Evolutionary conservation across 345 rosid species (phyloP), one percentile per base, ranked within the genome.

Genomic region (Lepidium aucheri): DNA sequence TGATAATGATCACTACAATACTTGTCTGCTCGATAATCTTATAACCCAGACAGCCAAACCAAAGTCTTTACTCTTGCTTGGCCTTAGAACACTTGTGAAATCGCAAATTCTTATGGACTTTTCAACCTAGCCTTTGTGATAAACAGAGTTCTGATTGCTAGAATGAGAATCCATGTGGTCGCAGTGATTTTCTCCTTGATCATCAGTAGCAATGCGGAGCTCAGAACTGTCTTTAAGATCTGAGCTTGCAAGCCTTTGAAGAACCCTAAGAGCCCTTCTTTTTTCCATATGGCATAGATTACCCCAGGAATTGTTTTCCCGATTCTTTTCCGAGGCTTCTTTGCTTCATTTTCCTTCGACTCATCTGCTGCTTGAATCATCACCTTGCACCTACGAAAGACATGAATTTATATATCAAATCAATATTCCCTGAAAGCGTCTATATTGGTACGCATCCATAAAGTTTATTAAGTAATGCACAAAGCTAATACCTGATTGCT

Each of bases 151-250:
- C 81, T 71, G 54, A 86, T 64, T 2, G 92, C 92, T 16, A 93
- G 84, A 51, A 93, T 64, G 39, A 90, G 56, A 66, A 93, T 79
- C 97, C 98, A 86, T 26, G 97, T 79, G 39, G 86, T 78, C 65
- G 77, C 83, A 18, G 95, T 69, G 69, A 90, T 90, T 74, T 90
- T 93, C 85, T 93, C 97, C 75, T 93, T 93, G 65, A 90, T 87
- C 98, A 90, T 93, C 69, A 93, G 67, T 41, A 88, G 86, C 82
- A 93, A 82, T 16, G 97, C 97, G 0, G 98, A 90, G 85, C 98
- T 90, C 28, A 93, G 72, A 16, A 93, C 97, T 4, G 98, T 93
- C 83, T 93, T 93, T 68, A 93, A 76, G 66, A 93, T 86, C 84
- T 93, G 98, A 28, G 98, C 96, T 44, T 85, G 76, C 67, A 93